phyloP scores from a whole-genome alignment of 1,139 yeast species.

The Candida sp. region DNA sequence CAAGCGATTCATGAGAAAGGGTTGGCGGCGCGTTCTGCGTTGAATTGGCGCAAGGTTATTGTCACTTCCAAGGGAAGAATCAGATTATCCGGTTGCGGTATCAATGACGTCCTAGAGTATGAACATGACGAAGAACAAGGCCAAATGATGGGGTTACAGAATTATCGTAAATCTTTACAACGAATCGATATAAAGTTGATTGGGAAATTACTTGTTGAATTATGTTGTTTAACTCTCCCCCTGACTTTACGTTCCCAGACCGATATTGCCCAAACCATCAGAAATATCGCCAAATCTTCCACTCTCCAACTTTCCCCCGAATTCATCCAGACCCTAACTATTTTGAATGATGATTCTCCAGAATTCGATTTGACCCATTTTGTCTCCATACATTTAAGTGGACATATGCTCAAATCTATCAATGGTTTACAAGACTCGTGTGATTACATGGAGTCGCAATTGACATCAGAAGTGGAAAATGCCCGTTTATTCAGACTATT shows the following conservation, averaged over 20 bases:
- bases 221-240: conserved; percentile 47
- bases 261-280: conserved; percentile 7
- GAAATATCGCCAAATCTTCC: conserved; percentile 12
- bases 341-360: conserved; percentile 10
- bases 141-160: conserved; percentile 4
- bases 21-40: conserved; percentile 57
- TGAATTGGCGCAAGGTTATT: conserved; percentile 68
- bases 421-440: conserved; percentile 55
- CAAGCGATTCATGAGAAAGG: conserved; percentile 58
- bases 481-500: conserved; percentile 81
- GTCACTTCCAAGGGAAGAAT: conserved; percentile 70
- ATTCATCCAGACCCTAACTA: conserved; percentile 15
- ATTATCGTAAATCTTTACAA: conserved; percentile 4
- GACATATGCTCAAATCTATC: conserved; percentile 39
- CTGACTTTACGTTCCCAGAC: conserved; percentile 14
- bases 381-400: conserved; percentile 25
- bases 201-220: conserved; percentile 56
- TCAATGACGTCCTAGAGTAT: conserved; percentile 60
- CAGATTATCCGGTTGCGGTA: conserved; percentile 69
- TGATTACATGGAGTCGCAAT: conserved; percentile 66
- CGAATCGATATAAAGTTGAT: conserved; percentile 48
- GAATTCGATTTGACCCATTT: conserved; percentile 25
- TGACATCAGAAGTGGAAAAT: conserved; percentile 79
- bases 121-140: conserved; percentile 16
- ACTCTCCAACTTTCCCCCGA: conserved; percentile 18